Conservation (phyloP, 768 basidiomycete genomes). For the Candolleomyces eurysporus region DNA sequence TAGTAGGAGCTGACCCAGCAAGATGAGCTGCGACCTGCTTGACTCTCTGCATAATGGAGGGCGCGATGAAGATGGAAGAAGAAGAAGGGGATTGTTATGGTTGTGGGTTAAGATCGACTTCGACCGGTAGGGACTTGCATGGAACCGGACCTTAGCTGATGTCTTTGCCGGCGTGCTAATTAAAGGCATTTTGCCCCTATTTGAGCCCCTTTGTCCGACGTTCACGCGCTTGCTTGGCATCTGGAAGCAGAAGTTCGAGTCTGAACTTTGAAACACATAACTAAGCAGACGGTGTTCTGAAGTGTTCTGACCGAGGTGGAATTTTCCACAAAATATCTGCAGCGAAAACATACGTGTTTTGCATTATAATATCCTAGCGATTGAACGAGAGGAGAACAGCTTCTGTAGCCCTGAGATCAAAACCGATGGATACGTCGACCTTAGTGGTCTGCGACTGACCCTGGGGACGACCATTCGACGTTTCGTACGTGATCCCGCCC, state of each 20-base stretch:
- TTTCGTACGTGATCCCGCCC: constrained; percentile 62
- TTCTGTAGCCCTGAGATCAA: constrained; percentile 49
- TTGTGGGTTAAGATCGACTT: not conserved
- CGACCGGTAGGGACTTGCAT: not conserved
- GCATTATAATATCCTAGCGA: not conserved
- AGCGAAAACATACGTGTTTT: not conserved
- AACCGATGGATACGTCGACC: constrained; percentile 28
- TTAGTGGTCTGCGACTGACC: constrained; percentile 32
- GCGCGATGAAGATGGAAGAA: not conserved
- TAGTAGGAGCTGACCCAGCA: constrained; percentile 27
- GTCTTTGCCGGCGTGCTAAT: not conserved
- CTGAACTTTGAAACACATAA: not conserved
- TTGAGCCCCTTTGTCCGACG: not conserved
- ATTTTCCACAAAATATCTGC: too few relatives aligned
- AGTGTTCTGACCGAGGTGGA: too few relatives aligned
- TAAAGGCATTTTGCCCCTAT: not conserved
- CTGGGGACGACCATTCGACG: constrained; percentile 37
- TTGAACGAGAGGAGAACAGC: constrained; percentile 40
- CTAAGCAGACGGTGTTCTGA: too few relatives aligned
- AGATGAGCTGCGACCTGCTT: constrained; percentile 66
- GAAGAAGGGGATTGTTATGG: not conserved
- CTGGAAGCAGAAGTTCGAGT: not conserved
- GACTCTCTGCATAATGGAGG: constrained; percentile 55
- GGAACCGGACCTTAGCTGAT: not conserved
- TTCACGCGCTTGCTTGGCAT: not conserved